Percentiles rank a stretch among this genome's conserved stretches.
Evolutionary conservation across 345 rosid species (phyloP).

Genomic region (Adansonia digitata): DNA sequence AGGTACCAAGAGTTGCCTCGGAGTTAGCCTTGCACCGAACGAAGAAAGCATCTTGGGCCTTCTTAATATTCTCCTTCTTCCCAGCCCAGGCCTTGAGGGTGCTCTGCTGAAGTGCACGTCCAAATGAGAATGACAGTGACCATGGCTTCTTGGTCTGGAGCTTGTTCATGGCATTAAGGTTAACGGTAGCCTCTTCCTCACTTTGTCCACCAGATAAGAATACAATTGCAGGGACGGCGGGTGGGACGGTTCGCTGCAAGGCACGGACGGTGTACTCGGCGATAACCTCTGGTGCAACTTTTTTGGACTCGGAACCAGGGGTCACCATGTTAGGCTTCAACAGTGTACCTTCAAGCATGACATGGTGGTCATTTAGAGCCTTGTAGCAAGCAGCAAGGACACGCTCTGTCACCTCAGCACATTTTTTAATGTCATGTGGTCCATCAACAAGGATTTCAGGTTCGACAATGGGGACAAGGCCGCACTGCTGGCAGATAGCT

Average conservation of each 20-base stretch:
- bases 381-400: conserved; percentile 6
- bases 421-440: neutral
- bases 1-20: neutral
- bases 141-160: conserved; percentile 3
- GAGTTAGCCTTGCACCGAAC: conserved; percentile 5
- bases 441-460: conserved; percentile 1
- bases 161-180: conserved; percentile 6
- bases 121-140: neutral
- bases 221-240: conserved; percentile 88
- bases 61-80: neutral
- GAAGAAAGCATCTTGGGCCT: neutral
- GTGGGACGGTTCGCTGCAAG: conserved; percentile 71
- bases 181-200: conserved; percentile 4
- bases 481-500: neutral
- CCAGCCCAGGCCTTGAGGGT: conserved; percentile 3
- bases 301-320: neutral
- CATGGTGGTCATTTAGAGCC: neutral
- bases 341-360: conserved; percentile 2
- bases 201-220: conserved; percentile 3
- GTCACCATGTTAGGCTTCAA: conserved; percentile 6
- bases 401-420: neutral
- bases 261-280: conserved; percentile 76
- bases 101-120: conserved; percentile 8
- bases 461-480: neutral
- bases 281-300: conserved; percentile 17